phyloP scores from a whole-genome alignment of 2,329 filamentous ascomycete genomes.

The Coniochaeta hoffmannii region DNA sequence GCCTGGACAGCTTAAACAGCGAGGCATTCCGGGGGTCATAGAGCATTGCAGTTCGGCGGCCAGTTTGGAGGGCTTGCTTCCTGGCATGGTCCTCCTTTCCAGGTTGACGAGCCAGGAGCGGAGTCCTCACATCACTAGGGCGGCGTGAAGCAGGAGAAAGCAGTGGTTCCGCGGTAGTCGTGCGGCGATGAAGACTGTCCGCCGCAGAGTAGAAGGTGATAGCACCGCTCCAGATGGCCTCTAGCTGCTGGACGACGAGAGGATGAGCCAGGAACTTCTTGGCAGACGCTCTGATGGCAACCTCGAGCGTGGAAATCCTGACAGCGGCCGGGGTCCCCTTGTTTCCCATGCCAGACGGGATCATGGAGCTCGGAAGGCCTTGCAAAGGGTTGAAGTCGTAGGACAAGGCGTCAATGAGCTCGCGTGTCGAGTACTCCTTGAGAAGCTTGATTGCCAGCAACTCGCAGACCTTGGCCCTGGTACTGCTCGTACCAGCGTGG shows the following conservation, averaged over 20 bases:
- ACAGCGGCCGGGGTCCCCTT: conserved; percentile 52
- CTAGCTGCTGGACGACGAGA: conserved; percentile 86
- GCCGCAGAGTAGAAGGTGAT: conserved; percentile 90
- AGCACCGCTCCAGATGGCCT: conserved; percentile 93
- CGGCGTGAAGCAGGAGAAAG: conserved; percentile 17
- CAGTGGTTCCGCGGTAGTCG: conserved; percentile 19
- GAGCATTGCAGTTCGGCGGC: conserved; percentile 70
- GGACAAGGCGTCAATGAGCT: conserved; percentile 87
- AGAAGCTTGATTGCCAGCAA: conserved; percentile 82
- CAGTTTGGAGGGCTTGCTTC: conserved; percentile 19
- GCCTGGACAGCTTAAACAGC: conserved; percentile 80
- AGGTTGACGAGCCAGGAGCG: conserved; percentile 36
- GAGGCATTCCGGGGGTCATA: conserved; percentile 91
- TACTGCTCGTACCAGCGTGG: conserved; percentile 76
- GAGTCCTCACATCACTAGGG: conserved; percentile 40
- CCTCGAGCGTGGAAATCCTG: conserved; percentile 82
- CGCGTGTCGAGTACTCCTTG: conserved; percentile 81
- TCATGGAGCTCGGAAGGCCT: conserved; percentile 53
- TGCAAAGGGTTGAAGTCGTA: conserved; percentile 94
- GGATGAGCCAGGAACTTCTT: conserved; percentile 91
- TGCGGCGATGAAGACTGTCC: conserved; percentile 69
- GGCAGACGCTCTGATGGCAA: conserved; percentile 85
- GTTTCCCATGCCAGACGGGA: conserved; percentile 27
- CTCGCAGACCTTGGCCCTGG: conserved; percentile 83
- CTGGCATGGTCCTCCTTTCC: conserved; percentile 20